Evolutionary conservation across 78 protist genomes (phyloP).

Genomic region (Kipferlia bialata): DNA sequence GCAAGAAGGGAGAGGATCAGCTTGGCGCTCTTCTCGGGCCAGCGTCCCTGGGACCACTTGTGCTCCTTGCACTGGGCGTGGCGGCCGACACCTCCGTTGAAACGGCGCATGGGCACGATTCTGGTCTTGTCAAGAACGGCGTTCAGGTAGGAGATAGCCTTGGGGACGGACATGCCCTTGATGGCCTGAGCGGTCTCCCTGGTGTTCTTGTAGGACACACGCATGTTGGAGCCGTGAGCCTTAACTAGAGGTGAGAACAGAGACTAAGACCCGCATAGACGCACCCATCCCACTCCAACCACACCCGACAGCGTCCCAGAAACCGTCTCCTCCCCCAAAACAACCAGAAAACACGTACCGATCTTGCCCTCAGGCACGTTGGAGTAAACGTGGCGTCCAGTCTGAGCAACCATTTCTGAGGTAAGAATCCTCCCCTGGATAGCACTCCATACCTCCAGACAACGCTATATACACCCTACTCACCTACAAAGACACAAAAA

Average conservation of each 20-base stretch:
- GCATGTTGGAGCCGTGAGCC: constrained; percentile 72
- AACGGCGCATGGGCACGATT: constrained; percentile 75
- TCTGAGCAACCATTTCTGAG: too few species aligned
- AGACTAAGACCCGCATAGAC: too few species aligned
- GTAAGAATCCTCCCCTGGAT: too few species aligned
- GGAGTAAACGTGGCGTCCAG: too few species aligned
- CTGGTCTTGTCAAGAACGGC: constrained; percentile 63
- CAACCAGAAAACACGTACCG: neutral
- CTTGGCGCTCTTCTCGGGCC: constrained; percentile 78
- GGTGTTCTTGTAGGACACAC: constrained; percentile 88
- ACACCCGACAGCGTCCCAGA: neutral
- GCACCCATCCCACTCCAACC: neutral
- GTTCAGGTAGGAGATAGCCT: constrained; percentile 63
- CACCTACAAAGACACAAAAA: too few species aligned
- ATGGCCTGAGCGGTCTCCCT: constrained; percentile 72
- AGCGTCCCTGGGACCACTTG: constrained; percentile 58
- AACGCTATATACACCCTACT: too few species aligned
- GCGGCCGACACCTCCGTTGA: constrained; percentile 70
- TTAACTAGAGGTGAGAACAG: too few species aligned
- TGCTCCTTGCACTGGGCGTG: constrained; percentile 64
- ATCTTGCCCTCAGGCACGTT: neutral
- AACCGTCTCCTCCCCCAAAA: neutral
- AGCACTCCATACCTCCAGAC: too few species aligned
- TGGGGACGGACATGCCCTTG: constrained; percentile 55
- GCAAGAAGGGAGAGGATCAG: constrained; percentile 50